These are phyloP conservation scores for Cladosporium austrohemisphaericum DNA, from an alignment of 2,329 filamentous ascomycete genomes.

Conservation along the genomic window DNA sequence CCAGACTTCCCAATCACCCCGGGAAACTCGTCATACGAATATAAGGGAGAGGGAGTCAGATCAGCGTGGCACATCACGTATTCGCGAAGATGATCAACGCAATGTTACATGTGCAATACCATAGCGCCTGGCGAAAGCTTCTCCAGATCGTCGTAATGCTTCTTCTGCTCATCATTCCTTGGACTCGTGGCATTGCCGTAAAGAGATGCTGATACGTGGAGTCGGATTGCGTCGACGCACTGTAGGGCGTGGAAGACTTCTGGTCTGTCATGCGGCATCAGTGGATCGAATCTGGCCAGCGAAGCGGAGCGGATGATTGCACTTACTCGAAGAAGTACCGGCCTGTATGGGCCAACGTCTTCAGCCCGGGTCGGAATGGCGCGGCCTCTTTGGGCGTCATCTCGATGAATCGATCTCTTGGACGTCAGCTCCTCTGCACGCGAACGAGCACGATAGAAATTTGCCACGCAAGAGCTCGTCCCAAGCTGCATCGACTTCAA, in stretches of 20 bases:
- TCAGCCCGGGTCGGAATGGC: neutral
- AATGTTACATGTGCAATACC: conserved; percentile 19
- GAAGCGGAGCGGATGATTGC: no score
- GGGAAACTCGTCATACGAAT: neutral
- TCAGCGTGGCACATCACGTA: conserved; percentile 22
- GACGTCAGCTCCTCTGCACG: neutral
- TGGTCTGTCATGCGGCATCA: neutral
- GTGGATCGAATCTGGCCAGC: no score
- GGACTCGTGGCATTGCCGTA: neutral
- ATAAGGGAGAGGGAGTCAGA: conserved; percentile 21
- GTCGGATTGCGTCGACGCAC: neutral
- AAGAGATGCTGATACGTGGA: neutral
- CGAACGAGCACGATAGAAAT: neutral
- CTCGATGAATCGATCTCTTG: neutral
- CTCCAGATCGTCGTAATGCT: neutral
- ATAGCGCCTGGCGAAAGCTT: conserved; percentile 1
- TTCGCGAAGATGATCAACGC: conserved; percentile 24
- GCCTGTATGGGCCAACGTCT: neutral
- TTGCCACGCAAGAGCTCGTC: neutral
- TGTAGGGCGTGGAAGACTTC: neutral
- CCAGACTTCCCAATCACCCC: conserved; percentile 19
- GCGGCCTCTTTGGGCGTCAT: neutral
- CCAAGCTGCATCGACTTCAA: neutral
- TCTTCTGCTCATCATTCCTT: neutral
- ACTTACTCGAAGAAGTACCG: conserved; percentile 1